Percentiles rank a stretch among this genome's conserved stretches.
Conservation (phyloP, 305 asterid genomes). For the Fraxinus baroniana region DNA sequence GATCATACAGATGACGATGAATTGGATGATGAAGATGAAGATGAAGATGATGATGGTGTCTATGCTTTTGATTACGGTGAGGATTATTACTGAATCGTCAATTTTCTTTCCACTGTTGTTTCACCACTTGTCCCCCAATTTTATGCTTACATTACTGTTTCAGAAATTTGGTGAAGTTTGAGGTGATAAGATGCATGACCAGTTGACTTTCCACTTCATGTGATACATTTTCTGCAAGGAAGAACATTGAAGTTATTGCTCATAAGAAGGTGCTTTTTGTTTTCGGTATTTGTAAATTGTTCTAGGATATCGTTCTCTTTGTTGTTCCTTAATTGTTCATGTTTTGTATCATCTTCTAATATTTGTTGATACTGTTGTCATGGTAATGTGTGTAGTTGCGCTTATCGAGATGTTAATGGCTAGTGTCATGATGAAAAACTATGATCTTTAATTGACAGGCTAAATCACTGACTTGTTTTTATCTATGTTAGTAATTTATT, state of each 20-base stretch:
- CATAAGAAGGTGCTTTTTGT: not conserved
- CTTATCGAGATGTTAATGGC: not conserved
- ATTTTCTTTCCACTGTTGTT: not conserved
- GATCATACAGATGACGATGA: conserved; percentile 29
- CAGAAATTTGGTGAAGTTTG: not conserved
- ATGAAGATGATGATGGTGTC: conserved; percentile 17
- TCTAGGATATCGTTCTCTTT: not conserved
- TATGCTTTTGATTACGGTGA: conserved; percentile 24
- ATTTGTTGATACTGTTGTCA: not conserved
- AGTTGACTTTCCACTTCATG: not conserved
- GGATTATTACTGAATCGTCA: conserved; percentile 2
- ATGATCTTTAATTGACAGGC: not conserved
- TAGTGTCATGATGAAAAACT: not conserved
- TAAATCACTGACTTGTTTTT: not conserved
- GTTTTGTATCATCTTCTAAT: not conserved
- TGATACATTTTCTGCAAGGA: not conserved
- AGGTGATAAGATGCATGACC: not conserved
- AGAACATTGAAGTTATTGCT: not conserved
- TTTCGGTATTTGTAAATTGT: not conserved
- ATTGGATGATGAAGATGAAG: conserved; percentile 16
- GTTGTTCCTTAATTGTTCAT: not conserved
- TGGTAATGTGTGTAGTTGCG: not conserved
- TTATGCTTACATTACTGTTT: not conserved
- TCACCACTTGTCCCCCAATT: not conserved
- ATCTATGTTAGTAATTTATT: not conserved